Base-by-base conservation (phyloP, 108 stramenopile genomes). In the Bacterosira constricta region DNA sequence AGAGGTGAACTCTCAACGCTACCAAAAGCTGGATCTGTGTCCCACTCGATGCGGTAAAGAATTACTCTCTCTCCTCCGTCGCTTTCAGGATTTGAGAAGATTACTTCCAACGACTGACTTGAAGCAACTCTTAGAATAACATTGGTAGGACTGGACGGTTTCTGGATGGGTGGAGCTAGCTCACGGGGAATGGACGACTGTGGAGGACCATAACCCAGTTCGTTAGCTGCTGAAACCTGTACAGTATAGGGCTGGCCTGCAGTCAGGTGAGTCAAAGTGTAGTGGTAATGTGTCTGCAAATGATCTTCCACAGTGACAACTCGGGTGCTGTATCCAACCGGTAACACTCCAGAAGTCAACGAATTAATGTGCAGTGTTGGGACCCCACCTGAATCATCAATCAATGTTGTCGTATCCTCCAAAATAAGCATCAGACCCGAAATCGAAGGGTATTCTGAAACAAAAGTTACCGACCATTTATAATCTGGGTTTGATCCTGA, bases 21-120 rank as follows among this genome's bases (percentile, higher is more conserved):
- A 52, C 84, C 83, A 55, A 95, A 92, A 37, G 69, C 63, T 0
- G 79, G 53, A 29, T 69, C 57, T 6, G 82, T 88, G 52, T 91
- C 90, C 94, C 94, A 95, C 74, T 95, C 94, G 13, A 95, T 72
- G n/a, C 80, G 64, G 66, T 93, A 95, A 11, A 85, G 80, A 21
- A 79, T 65, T 6, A 95, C 72, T 20, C 75, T 49, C 11, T 83
- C 75, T 3, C 94, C 94, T 4, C 91, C 91, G 67, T 91, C 77
- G 46, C 71, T 74, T 12, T 42, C 74, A 0, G 91, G 92, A 31
- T 66, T 62, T 4, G 71, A 52, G 50, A 79, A 67, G 0, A 45
- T 44, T 5, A 79, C 66, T 51, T 79, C 65, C 25, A 77, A 37
- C 36, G 76, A 71, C 7, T 62, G 46, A 11, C 69, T 77, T 45